These are phyloP conservation scores for Fusarium equiseti DNA, from an alignment of 2,329 filamentous ascomycete genomes.

Conservation along the genomic window DNA sequence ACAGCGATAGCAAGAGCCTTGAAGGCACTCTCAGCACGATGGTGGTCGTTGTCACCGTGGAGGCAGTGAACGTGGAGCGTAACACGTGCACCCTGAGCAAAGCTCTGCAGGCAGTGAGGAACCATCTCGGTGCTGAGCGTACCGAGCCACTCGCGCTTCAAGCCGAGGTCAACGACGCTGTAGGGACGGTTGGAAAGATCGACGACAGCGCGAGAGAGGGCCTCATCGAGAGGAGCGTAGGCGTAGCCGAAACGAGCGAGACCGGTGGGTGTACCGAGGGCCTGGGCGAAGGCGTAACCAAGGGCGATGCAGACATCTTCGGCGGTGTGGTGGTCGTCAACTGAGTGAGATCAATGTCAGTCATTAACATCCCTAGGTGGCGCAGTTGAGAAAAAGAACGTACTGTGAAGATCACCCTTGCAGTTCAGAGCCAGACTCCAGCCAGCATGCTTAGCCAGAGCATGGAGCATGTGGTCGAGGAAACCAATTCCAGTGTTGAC, in stretches of 20 bases:
- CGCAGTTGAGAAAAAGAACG: constrained; percentile 51
- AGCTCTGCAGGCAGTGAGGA: constrained; percentile 93
- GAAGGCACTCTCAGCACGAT: constrained; percentile 95
- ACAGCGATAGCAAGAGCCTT: constrained; percentile 94
- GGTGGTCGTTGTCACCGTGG: constrained; percentile 93
- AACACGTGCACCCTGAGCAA: constrained; percentile 88
- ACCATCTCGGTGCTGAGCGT: constrained; percentile 97
- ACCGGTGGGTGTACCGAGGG: constrained; percentile 81
- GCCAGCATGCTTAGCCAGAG: constrained; percentile 92
- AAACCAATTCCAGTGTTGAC: constrained; percentile 97
- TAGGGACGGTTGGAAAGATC: constrained; percentile 95
- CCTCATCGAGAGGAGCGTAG: constrained; percentile 95
- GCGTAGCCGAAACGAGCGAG: constrained; percentile 92
- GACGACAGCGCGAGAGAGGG: constrained; percentile 91
- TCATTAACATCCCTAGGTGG: constrained; percentile 1
- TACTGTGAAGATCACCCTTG: constrained; percentile 91
- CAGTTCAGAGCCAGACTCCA: constrained; percentile 90
- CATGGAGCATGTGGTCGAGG: constrained; percentile 98
- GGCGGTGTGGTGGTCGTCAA: constrained; percentile 98
- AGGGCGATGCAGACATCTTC: constrained; percentile 96
- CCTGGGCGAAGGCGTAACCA: constrained; percentile 83
- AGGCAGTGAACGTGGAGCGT: constrained; percentile 97
- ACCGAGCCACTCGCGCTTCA: constrained; percentile 92
- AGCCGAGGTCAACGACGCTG: constrained; percentile 83
- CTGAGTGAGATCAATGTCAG: constrained; percentile 57